Base-by-base conservation (phyloP, 1,284 basidiomycete species). In the Ganoderma resinaceum region DNA sequence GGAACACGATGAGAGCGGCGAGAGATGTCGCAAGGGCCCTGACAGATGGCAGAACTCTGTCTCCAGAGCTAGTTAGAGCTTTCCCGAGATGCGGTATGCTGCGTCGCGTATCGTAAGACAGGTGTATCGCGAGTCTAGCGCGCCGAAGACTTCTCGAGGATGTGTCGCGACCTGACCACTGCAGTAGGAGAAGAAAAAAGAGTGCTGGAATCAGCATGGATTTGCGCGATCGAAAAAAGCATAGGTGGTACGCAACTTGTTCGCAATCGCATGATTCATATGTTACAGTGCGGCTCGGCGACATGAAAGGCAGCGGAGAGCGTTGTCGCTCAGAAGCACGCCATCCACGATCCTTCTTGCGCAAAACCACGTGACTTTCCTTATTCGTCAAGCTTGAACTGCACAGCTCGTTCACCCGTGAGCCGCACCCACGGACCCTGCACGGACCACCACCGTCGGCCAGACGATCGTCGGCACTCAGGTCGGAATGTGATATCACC, bases 301-400 rank as follows among this genome's bases (percentile, higher is more conserved):
- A 63, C 63, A 66, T 55, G 66, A 26, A 46, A 59, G 33, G 66
- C 20, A 64, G 59, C 11, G 23, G 66, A 66, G 61, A 57, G 61
- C 68, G 67, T 67, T 7, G 62, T 59, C 61, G 68, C 70, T 71
- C 70, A 73, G 53, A 66, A 73, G 72, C 70, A 73, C 72, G 72
- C 65, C 60, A 73, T 71, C 61, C 38, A 55, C 49, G 23, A 63
- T 70, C 66, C 65, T 69, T 43, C 62, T 73, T 67, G 68, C 72
- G 72, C 67, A 23, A 68, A n/a, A 5, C 18, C 72, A 73, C 72
- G 72, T 73, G 72, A 72, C 63, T 33, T 62, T 33, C 62, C 57
- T 60, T 60, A 61, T 63, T 2, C 29, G 62, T 57, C 52, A 38
- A 23, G 14, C 37, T 57, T 38, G 9, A 12, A 1, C 37, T 60